A percentile compares a stretch with the other conserved stretches of the same genome.
Conservation (phyloP, 192 early-diverging fungal species). For the Coemansia sp. region DNA sequence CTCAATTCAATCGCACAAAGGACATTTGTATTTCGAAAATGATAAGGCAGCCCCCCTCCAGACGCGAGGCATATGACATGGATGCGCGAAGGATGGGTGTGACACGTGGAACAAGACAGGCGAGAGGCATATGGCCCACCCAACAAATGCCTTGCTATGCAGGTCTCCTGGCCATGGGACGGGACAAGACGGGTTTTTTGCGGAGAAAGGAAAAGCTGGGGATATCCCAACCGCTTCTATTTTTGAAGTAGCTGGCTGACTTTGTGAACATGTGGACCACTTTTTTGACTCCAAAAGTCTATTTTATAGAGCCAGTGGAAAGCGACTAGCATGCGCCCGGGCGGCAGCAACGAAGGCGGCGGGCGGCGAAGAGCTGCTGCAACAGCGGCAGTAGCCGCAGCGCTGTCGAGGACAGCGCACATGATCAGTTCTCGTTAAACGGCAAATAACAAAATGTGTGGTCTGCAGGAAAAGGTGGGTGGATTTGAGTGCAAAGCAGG, state of each 20-base stretch:
- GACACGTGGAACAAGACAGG: constrained; percentile 5
- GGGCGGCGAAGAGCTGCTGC: not conserved
- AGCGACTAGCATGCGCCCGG: not conserved
- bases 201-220: constrained; percentile 1
- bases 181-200: not conserved
- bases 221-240: constrained; percentile 3
- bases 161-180: not conserved
- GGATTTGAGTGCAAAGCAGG: not conserved
- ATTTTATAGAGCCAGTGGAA: not conserved
- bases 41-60: not conserved
- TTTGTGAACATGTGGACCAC: not conserved
- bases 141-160: not conserved
- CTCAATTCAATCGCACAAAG: not conserved
- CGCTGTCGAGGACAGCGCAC: not conserved
- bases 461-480: not conserved
- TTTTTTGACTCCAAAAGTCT: constrained; percentile 4
- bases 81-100: constrained; percentile 4
- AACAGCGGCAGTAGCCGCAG: not conserved
- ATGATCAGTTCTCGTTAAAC: not conserved
- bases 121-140: not conserved
- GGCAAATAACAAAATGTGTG: not conserved
- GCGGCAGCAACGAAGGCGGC: not conserved
- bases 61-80: not conserved
- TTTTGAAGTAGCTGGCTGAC: constrained; percentile 1
- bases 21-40: not conserved